phyloP scores from a whole-genome alignment of 345 rosid species.

The Geranium brycei region DNA sequence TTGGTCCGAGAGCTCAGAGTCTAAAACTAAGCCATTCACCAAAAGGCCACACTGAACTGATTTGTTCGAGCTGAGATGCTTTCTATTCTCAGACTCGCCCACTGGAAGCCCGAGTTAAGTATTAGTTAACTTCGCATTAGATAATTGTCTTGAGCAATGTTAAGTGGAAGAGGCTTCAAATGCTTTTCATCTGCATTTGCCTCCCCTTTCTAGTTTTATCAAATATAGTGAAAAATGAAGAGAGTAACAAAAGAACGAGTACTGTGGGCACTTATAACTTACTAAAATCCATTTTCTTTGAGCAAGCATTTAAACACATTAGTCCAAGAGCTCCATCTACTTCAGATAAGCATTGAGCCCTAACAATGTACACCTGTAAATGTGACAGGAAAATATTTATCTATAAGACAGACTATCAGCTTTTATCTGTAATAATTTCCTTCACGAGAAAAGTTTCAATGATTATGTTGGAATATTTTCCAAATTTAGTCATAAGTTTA shows the following conservation, averaged over 20 bases:
- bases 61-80: too few species aligned
- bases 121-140: not conserved
- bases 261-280: not conserved
- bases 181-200: too few species aligned
- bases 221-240: not conserved
- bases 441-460: too few species aligned
- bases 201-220: not conserved
- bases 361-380: conserved; percentile 11
- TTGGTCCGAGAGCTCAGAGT: too few species aligned
- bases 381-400: not conserved
- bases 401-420: not conserved
- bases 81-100: too few species aligned
- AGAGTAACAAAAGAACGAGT: not conserved
- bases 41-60: too few species aligned
- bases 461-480: too few species aligned
- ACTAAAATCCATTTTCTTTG: conserved; percentile 8
- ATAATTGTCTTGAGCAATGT: not conserved
- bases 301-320: conserved; percentile 4
- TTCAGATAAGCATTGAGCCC: not conserved
- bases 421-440: not conserved
- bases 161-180: too few species aligned
- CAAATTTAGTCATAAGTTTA: too few species aligned
- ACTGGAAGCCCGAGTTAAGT: not conserved
- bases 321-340: conserved; percentile 3
- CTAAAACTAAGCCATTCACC: too few species aligned